Conservation (phyloP, 2,329 filamentous ascomycete species). For the Gremmenia infestans region DNA sequence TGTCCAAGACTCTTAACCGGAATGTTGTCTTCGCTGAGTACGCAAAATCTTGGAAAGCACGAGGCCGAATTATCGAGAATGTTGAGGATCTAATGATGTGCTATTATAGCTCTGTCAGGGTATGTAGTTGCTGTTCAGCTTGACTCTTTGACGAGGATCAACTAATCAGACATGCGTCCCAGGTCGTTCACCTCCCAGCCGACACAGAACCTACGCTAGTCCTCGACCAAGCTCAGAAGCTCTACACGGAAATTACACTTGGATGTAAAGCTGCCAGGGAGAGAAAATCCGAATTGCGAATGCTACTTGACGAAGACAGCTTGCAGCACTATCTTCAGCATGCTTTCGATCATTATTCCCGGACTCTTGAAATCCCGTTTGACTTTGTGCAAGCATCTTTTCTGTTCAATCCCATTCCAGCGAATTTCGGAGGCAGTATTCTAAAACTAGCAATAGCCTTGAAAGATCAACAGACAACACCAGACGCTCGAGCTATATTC, state of each 20-base stretch:
- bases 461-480: not conserved
- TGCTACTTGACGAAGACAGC: not conserved
- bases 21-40: not conserved
- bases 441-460: constrained; percentile 9
- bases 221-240: constrained; percentile 2
- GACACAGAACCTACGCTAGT: not conserved
- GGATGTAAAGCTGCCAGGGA: not conserved
- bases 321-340: constrained; percentile 4
- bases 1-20: not conserved
- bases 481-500: constrained; percentile 2
- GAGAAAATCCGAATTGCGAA: not conserved
- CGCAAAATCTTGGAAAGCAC: not conserved
- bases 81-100: constrained; percentile 1
- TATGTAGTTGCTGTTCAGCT: not conserved
- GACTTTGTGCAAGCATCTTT: constrained; percentile 10
- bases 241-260: not conserved
- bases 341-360: constrained; percentile 9
- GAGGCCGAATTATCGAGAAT: not conserved
- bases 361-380: constrained; percentile 3
- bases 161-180: not conserved
- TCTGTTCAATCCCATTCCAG: constrained; percentile 5
- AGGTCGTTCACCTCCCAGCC: constrained; percentile 4
- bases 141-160: not conserved
- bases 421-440: constrained; percentile 11
- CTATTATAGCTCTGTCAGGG: constrained; percentile 3